Conservation (phyloP, 192 early-diverging fungal genomes). For the Entrophospora sp. region DNA sequence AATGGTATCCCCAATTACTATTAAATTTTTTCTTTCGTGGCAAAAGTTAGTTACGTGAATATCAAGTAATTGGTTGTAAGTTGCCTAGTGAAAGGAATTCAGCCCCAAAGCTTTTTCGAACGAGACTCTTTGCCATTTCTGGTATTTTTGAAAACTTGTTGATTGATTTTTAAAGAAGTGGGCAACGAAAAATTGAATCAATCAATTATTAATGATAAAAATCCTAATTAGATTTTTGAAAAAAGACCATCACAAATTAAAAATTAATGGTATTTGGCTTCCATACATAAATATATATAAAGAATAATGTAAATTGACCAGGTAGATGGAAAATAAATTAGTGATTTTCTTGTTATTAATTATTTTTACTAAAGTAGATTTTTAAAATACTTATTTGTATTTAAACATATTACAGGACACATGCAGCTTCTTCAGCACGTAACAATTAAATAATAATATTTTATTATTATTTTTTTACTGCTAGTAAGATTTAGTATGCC, state of each 20-base stretch:
- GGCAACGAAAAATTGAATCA: constrained; percentile 91
- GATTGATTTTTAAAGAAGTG: too few species aligned
- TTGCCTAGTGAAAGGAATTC: constrained; percentile 86
- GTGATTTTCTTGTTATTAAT: background rate
- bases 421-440: too few species aligned
- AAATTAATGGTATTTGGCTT: constrained; percentile 99
- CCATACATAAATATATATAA: constrained; percentile 99
- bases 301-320: constrained; percentile 97
- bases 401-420: too few species aligned
- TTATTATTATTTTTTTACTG: too few species aligned
- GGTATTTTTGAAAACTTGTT: constrained; percentile 99
- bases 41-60: constrained; percentile 37
- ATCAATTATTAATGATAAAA: too few species aligned
- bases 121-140: constrained; percentile 99
- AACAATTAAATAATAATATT: too few species aligned
- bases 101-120: constrained; percentile 92
- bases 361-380: background rate
- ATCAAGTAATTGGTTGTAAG: constrained; percentile 89
- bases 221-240: constrained; percentile 87
- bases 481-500: too few species aligned
- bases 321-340: too few species aligned
- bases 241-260: constrained; percentile 85
- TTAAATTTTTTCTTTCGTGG: background rate
- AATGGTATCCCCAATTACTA: too few species aligned
- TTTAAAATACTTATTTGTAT: too few species aligned